Evolutionary conservation across 2,329 filamentous ascomycete species (phyloP), one percentile per base, ranked within the genome.

Genomic region (Xylariaceae sp.): DNA sequence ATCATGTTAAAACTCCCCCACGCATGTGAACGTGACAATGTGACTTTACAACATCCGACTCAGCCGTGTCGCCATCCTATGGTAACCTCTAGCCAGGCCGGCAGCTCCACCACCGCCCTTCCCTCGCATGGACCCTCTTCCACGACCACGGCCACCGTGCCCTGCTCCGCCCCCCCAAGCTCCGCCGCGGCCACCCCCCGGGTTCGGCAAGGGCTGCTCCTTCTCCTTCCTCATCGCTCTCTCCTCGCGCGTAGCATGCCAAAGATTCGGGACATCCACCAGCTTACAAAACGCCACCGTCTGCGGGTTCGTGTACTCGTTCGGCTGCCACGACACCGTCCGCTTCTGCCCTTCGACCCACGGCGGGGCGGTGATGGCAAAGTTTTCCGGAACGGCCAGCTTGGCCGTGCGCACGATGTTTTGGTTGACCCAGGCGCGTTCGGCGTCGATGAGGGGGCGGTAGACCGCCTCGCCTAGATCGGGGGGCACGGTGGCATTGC

Each of bases 301-400:
- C 72, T 97, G 92, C 9, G 87, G 86, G 66, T 94, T 97, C 3
- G 84, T 89, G 68, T 92, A 92, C 71, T 96, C 91, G 1, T 77
- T 74, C 1, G 91, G 89, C 68, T 84, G 80, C n/a, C 85, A 75
- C 0, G 75, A 65, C 0, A 83, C 80, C 29, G 74, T 76, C 60
- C 85, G 80, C 0, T 84, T 80, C 5, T 78, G 73, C 0, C 76
- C 73, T 0, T 75, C 73, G 1, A 76, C 77, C 60, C 91, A 87
- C 2, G 85, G 76, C 1, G 90, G 87, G 3, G 91, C 91, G 0
- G 89, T 95, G 29, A 78, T 68, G 30, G 74, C 74, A 68, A 97
- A 99, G 67, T 95, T 89, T 5, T 86, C 73, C 0, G 91, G 92
- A 4, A 99, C 80, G 0, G 72, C 70, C 54, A 96, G 74, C 64